phyloP scores from a whole-genome alignment of 2,329 filamentous ascomycete species.

The Aureobasidium sp. region DNA sequence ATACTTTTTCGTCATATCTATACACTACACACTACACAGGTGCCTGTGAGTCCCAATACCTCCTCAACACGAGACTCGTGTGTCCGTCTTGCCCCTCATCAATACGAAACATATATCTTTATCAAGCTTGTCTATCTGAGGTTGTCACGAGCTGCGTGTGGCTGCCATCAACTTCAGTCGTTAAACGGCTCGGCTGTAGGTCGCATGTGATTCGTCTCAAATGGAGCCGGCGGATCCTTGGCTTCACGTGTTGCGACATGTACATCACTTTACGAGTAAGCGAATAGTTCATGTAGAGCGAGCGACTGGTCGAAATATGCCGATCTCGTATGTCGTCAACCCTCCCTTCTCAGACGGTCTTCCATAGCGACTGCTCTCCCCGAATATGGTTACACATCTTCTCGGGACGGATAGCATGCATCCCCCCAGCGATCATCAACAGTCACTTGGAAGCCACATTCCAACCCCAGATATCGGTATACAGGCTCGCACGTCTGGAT shows the following conservation, averaged over 20 bases:
- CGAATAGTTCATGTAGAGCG: not conserved
- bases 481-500: conserved; percentile 1
- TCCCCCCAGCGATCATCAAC: conserved; percentile 5
- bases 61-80: not conserved
- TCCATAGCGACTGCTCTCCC: not conserved
- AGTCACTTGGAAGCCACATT: not conserved
- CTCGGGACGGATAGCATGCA: not conserved
- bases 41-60: not conserved
- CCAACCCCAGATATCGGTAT: conserved; percentile 6
- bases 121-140: not conserved
- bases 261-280: not conserved
- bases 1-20: not conserved
- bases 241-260: conserved; percentile 3
- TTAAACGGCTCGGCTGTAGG: not conserved
- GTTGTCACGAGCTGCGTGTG: not conserved
- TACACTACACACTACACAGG: not conserved
- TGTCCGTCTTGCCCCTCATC: not conserved
- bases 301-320: not conserved
- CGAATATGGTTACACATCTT: not conserved
- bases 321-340: conserved; percentile 5
- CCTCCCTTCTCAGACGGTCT: not conserved
- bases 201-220: conserved; percentile 10
- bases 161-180: not conserved
- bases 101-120: conserved; percentile 6
- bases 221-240: not conserved